Evolutionary conservation across 2,329 filamentous ascomycete species (phyloP), one percentile per base, ranked within the genome.

Genomic region (Pochonia chlamydosporia): DNA sequence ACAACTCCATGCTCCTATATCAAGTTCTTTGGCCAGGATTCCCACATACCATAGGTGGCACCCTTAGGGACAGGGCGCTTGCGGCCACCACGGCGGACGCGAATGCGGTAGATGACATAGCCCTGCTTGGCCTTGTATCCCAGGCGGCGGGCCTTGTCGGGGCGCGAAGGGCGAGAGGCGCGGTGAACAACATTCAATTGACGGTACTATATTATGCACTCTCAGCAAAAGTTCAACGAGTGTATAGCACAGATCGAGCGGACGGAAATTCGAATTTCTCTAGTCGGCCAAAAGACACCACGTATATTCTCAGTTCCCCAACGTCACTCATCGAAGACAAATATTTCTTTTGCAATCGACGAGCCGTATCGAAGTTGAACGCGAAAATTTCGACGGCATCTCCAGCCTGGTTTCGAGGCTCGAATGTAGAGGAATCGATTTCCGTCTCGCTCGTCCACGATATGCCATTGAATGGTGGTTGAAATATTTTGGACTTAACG

Each of bases 111-210:
- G 87, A 99, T 90, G 72, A 99, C 93, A 82, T 97, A 99, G 76
- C 93, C 93, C 82, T 99, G 93, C 89, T 99, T 99, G 82, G 95
- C 93, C 89, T 99, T 99, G 89, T 99, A 99, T 68, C 93, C 93
- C 65, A 99, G 89, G 76, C 95, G 93, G 78, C 93, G 93, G 71
- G 95, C 93, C 89, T 99, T 99, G 82, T 99, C 95, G 70, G 93
- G 93, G 74, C 93, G 93, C 67, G 91, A 96, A 64, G 93, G 93
- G 68, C 92, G 91, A 68, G 90, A 95, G 71, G 93, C 93, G 74
- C 93, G 92, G 85, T 99, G 93, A 81, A 97, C 93, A 76, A 96
- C 91, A 80, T 97, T 95, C 79, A 97, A 81, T 83, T 97, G 92
- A 81, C 92, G 91, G 76, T 95, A 89, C 92, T 96, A 93, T 92